These are phyloP conservation scores for Rosa chinensis DNA, from an alignment of 306 rosid genomes.

Conservation along the genomic window DNA sequence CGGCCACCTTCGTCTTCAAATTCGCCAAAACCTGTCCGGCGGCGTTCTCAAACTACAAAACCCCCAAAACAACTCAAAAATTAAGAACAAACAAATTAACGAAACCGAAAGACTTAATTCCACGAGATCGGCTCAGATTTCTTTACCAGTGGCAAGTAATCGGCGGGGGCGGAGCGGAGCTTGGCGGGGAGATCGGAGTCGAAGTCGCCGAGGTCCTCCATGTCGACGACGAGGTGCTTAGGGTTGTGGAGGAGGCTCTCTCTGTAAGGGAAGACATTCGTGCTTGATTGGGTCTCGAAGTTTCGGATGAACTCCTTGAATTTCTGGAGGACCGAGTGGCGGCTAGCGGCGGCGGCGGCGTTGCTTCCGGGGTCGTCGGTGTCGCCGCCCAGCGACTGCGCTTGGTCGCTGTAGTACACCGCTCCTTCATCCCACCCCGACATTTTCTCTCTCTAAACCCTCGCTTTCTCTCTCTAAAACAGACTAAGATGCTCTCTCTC, in stretches of 20 bases:
- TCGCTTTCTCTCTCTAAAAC: background rate
- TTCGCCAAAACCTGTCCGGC: slow-evolving; percentile 87
- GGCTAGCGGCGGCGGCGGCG: slow-evolving; percentile 46
- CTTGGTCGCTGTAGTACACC: slow-evolving; percentile 91
- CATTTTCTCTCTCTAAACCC: slow-evolving; percentile 36
- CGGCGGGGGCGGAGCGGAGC: slow-evolving; percentile 82
- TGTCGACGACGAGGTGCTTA: slow-evolving; percentile 56
- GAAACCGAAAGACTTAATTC: background rate
- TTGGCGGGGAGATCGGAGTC: slow-evolving; percentile 75
- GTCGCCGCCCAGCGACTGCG: slow-evolving; percentile 70
- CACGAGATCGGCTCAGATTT: background rate
- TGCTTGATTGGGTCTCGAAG: slow-evolving; percentile 52
- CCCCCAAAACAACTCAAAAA: too few species aligned
- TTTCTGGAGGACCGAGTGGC: slow-evolving; percentile 74
- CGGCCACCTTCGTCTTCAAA: slow-evolving; percentile 78
- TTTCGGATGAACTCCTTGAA: slow-evolving; percentile 92
- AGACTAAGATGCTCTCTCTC: background rate
- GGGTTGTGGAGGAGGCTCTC: slow-evolving; percentile 77
- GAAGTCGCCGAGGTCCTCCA: slow-evolving; percentile 77
- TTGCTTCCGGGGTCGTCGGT: slow-evolving; percentile 38
- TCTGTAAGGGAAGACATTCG: slow-evolving; percentile 73
- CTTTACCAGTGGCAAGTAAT: slow-evolving; percentile 68
- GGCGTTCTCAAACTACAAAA: slow-evolving; percentile 80
- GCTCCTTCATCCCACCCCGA: slow-evolving; percentile 99
- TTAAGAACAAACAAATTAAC: background rate